These are phyloP conservation scores for Termitomyces sp. DNA, from an alignment of 768 basidiomycete genomes.

Conservation along the genomic window DNA sequence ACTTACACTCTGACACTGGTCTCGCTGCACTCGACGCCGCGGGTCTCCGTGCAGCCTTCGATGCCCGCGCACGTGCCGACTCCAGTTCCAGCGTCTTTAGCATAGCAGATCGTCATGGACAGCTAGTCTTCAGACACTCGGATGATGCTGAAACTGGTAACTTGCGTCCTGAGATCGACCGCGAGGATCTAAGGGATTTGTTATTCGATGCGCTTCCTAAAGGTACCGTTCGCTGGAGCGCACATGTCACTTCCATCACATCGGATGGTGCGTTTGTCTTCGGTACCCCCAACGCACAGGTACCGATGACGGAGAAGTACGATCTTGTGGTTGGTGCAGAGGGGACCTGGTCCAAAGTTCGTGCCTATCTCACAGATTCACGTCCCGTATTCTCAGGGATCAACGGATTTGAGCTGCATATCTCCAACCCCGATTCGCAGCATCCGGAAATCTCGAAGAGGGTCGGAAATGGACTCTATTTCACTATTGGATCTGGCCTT, in stretches of 20 bases:
- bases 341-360: constrained; percentile 33
- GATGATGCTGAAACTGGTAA: constrained; percentile 4
- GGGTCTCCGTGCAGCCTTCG: constrained; percentile 18
- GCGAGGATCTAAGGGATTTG: constrained; percentile 17
- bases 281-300: constrained; percentile 7
- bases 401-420: constrained; percentile 12
- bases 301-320: constrained; percentile 6
- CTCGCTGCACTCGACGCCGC: constrained; percentile 18
- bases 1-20: constrained; percentile 20
- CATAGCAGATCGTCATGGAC: constrained; percentile 12
- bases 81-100: constrained; percentile 9
- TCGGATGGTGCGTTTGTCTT: constrained; percentile 6
- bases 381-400: constrained; percentile 28
- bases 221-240: constrained; percentile 15
- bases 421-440: constrained; percentile 6
- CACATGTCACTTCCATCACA: constrained; percentile 11
- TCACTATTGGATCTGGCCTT: constrained; percentile 7
- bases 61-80: constrained; percentile 14
- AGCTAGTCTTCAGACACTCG: constrained; percentile 1
- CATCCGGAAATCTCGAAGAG: constrained; percentile 18
- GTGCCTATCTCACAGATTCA: constrained; percentile 22
- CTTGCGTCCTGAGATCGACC: constrained; percentile 20
- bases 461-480: constrained; percentile 23
- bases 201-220: constrained; percentile 19
- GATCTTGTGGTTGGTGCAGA: constrained; percentile 22